Base-by-base conservation (phyloP, 805 yeast genomes). In the Cyberlindnera saturnus region DNA sequence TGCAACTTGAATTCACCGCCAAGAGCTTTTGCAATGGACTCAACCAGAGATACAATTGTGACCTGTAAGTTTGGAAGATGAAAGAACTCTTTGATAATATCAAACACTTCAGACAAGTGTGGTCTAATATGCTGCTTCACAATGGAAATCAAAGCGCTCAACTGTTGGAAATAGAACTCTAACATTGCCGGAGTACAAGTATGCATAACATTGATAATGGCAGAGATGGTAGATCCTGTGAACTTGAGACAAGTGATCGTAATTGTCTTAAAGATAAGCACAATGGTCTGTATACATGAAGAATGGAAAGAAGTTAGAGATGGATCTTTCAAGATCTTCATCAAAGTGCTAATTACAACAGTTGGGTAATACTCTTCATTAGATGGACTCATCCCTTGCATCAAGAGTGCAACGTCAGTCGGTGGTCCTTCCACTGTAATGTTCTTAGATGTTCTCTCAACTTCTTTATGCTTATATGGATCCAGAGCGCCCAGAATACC, bases 401-500 rank as follows among this genome's bases (percentile, higher is more conserved):
- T 88, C 41, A 93, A 69, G 19, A 93, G 67, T 6, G 91, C 87
- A 50, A 91, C 85, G 55, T 93, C 99, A 6, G 89, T 79, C 0
- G 97, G 84, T 3, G 96, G 93, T 3, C 91, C 88, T 50, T 86
- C 95, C 1, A 77, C 82, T 4, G 66, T 49, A 28, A 61, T 59
- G 43, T 64, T 64, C 37, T 75, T 79, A 1, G 83, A 75, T 1
- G 71, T 73, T 44, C 86, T 81, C 59, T 90, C 98, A 9, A 90
- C 86, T 53, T 88, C 96, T 43, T 96, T 79, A 53, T 89, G 95
- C 58, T 87, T 90, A 60, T 91, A 93, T 1, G 99, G 99, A 63
- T 93, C 99, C 38, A 93, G 68, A 0, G 99, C 99, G 49, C 99
- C 99, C 34, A 93, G 67, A 30, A 90, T 89, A 58, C 99, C 99